These are phyloP conservation scores for Symbiotaphrina buchneri DNA, from an alignment of 495 filamentous ascomycete genomes.

Conservation along the genomic window DNA sequence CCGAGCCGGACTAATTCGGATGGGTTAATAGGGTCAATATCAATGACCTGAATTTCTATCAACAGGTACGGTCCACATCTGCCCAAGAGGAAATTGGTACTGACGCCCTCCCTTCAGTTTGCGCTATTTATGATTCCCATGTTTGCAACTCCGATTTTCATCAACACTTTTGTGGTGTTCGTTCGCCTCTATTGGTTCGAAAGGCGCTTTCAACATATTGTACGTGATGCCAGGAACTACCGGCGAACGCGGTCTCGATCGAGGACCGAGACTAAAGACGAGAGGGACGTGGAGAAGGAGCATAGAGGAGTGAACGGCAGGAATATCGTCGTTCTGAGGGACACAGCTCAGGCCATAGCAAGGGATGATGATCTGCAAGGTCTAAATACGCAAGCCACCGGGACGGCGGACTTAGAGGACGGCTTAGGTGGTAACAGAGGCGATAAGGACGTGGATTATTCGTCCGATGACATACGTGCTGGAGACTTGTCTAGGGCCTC, in stretches of 20 bases:
- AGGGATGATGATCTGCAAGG: conserved; percentile 24
- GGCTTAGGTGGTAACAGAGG: not conserved
- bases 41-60: conserved; percentile 51
- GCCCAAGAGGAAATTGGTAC: not conserved
- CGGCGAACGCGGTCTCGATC: conserved; percentile 33
- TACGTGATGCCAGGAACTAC: conserved; percentile 27
- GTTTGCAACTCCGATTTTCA: conserved; percentile 73
- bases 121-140: conserved; percentile 47
- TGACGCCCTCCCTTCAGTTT: conserved; percentile 14
- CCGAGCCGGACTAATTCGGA: conserved; percentile 4
- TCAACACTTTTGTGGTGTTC: conserved; percentile 73
- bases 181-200: conserved; percentile 95
- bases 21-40: conserved; percentile 32
- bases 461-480: too few species aligned
- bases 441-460: too few species aligned
- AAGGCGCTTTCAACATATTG: conserved; percentile 70
- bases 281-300: conserved; percentile 19
- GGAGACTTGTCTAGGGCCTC: too few species aligned
- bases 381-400: conserved; percentile 10
- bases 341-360: conserved; percentile 18
- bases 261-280: conserved; percentile 25
- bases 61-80: conserved; percentile 24
- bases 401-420: conserved; percentile 3
- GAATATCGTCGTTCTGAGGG: conserved; percentile 51
- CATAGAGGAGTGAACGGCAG: conserved; percentile 51